Evolutionary conservation across 148 eudicot species (phyloP), one percentile per base, ranked within the genome.

Genomic region (Fagopyrum tataricum): DNA sequence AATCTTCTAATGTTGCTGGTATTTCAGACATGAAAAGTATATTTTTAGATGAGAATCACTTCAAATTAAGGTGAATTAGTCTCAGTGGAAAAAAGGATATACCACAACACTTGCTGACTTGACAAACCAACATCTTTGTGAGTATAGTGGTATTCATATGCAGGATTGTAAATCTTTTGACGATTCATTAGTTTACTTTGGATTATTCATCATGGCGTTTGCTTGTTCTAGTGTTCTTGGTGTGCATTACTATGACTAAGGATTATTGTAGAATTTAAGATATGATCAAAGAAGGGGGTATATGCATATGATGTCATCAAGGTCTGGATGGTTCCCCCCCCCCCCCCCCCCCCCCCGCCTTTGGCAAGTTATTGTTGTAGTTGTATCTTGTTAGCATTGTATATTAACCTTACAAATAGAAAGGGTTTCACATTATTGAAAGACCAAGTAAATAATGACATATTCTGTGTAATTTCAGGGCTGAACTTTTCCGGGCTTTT

Each of bases 401-500:
- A 4, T 64, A 39, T 14, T 64, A 14, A 64, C 39, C 31, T 24
- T 31, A 64, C 69, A 64, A 5, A 64, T 23, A 59, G 67, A 40
- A 13, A 58, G 64, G 23, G 12, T 11, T 4, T 59, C 67, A 61
- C 5, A 37, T 39, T 15, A 15, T 64, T 39, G 7, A 64, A 64
- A 64, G 8, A 14, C 43, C 20, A 64, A 64, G 43, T 18, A 64
- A 31, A 43, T 64, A 64, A 64, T 64, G 69, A n/a, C 37, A 2
- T 43, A 44, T 68, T 72, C 48, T 76, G 10, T 75, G 43, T 31
- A 42, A 69, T 83, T 76, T 47, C 90, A 93, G 96, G 81, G 82
- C 84, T 48, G 83, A 86, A 87, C 87, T 93, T 48, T 87, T 83
- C 81, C 91, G 83, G 64, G 97, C 90, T 20, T 81, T 89, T 77